Conservation (phyloP, 2,329 filamentous ascomycete species). For the Amauroascus niger region DNA sequence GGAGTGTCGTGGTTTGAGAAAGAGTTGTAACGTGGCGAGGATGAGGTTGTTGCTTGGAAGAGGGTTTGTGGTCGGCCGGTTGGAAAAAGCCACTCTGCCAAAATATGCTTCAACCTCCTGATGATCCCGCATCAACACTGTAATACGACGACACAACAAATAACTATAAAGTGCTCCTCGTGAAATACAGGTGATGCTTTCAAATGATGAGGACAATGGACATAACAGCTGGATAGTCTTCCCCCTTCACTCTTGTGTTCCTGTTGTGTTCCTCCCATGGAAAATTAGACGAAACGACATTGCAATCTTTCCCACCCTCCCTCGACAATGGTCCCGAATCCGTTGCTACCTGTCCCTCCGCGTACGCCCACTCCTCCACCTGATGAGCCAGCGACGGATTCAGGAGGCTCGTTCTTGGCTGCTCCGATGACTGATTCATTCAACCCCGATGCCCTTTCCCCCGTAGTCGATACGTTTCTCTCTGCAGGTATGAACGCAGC, state of each 20-base stretch:
- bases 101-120: background rate
- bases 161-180: no score
- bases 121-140: background rate
- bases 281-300: no score
- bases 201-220: no score
- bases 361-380: slow-evolving; percentile 56
- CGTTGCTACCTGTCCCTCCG: slow-evolving; percentile 51
- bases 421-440: slow-evolving; percentile 26
- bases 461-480: slow-evolving; percentile 33
- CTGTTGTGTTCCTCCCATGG: background rate
- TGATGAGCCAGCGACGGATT: slow-evolving; percentile 27
- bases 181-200: no score
- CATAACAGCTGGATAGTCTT: background rate
- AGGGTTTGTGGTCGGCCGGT: background rate
- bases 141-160: background rate
- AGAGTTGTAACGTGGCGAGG: background rate
- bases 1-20: background rate
- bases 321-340: slow-evolving; percentile 47
- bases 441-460: slow-evolving; percentile 42
- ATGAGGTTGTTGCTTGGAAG: background rate
- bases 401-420: slow-evolving; percentile 21
- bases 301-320: background rate
- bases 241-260: background rate
- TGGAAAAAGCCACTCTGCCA: background rate
- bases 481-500: slow-evolving; percentile 15